A percentile compares a stretch with the other conserved stretches of the same genome.
Conservation (phyloP, 2,329 filamentous ascomycete species). For the Tothia fuscella region DNA sequence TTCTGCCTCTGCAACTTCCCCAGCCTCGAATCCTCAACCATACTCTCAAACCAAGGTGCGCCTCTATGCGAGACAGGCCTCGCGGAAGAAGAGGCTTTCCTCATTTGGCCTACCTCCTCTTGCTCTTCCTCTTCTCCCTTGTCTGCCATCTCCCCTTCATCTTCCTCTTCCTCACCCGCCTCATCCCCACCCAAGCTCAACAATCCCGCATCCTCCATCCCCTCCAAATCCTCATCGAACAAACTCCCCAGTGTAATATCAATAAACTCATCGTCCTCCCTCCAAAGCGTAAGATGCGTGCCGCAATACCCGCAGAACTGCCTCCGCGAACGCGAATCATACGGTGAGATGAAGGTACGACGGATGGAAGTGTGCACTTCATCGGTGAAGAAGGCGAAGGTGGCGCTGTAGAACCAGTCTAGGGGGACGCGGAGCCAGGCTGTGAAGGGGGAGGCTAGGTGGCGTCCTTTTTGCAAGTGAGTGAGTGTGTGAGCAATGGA, state of each 20-base stretch:
- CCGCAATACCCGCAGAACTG: constrained; percentile 91
- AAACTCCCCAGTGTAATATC: constrained; percentile 72
- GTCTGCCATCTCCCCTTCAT: constrained; percentile 22
- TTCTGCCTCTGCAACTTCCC: constrained; percentile 53
- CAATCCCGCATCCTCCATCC: constrained; percentile 64
- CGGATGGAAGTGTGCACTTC: constrained; percentile 43
- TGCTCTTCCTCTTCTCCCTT: constrained; percentile 21
- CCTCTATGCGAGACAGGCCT: constrained; percentile 28
- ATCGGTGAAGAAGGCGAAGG: constrained; percentile 64
- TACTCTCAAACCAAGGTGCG: constrained; percentile 74
- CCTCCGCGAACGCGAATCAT: constrained; percentile 44
- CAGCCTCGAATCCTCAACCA: constrained; percentile 64
- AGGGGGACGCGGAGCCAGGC: constrained; percentile 77
- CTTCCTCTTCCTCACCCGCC: constrained; percentile 19
- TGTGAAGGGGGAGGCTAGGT: constrained; percentile 60
- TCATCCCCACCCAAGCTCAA: constrained; percentile 43
- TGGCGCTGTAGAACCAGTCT: constrained; percentile 65
- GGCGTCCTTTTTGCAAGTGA: constrained; percentile 46
- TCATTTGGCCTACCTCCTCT: constrained; percentile 15
- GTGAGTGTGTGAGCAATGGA: constrained; percentile 7
- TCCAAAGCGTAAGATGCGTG: constrained; percentile 75
- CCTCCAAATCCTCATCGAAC: constrained; percentile 54
- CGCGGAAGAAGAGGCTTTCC: constrained; percentile 14
- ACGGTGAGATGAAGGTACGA: constrained; percentile 26
- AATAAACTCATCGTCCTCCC: constrained; percentile 59